Conservation (phyloP, 2,329 filamentous ascomycete species). For the Cladosporium colombiae region DNA sequence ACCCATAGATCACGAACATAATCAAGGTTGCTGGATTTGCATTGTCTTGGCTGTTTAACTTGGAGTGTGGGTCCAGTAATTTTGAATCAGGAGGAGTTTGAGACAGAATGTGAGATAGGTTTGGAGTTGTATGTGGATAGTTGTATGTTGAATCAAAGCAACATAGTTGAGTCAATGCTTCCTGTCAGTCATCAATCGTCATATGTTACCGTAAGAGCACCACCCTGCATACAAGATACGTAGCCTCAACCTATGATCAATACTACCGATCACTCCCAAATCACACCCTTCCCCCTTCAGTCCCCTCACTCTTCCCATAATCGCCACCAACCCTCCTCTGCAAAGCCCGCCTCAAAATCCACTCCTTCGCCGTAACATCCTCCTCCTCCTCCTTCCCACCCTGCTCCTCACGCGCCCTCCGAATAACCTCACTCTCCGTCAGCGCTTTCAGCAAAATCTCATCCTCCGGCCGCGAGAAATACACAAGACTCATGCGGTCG, state of each 20-base stretch:
- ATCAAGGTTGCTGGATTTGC: conserved; percentile 12
- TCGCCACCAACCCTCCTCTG: conserved; percentile 38
- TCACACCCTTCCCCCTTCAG: conserved; percentile 30
- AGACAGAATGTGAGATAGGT: conserved; percentile 17
- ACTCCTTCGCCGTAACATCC: conserved; percentile 40
- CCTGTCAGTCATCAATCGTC: background rate
- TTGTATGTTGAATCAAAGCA: conserved; percentile 13
- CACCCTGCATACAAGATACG: background rate
- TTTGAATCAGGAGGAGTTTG: background rate
- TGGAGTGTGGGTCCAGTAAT: conserved; percentile 3
- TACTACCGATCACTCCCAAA: background rate
- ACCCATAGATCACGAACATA: conserved; percentile 16
- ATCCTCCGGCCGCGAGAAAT: conserved; percentile 56
- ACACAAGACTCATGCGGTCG: conserved; percentile 55
- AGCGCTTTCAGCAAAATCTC: conserved; percentile 46
- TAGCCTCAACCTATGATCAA: too few species aligned
- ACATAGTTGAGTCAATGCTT: conserved; percentile 7
- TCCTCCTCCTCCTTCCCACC: conserved; percentile 34
- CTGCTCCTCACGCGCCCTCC: conserved; percentile 23
- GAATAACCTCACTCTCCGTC: conserved; percentile 35
- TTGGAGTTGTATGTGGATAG: conserved; percentile 15
- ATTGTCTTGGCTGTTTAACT: background rate
- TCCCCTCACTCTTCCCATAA: conserved; percentile 39
- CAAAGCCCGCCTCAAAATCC: conserved; percentile 45
- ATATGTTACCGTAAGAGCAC: background rate